Evolutionary conservation across 176 grass and related monocot species (phyloP), one percentile per base, ranked within the genome.

Genomic region (Phragmites australis): DNA sequence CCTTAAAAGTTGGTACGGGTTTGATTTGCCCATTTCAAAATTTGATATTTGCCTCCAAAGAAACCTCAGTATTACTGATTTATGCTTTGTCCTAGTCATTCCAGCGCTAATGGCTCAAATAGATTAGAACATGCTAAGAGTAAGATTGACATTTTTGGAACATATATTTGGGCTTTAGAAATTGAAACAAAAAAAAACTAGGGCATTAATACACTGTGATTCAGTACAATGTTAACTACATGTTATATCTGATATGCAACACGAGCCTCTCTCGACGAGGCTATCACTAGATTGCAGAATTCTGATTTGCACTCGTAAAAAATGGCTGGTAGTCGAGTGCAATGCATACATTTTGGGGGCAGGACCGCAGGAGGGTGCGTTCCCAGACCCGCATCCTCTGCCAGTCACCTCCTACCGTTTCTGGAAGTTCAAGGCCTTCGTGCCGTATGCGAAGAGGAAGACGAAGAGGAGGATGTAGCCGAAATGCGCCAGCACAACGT

Each of bases 381-480:
- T n/a, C n/a, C n/a, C n/a, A n/a, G n/a, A n/a, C n/a, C n/a, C n/a
- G n/a, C n/a, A 50, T 82, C 9, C 5, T 53, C 65, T 57, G 45
- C 37, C 34, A 19, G 26, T 40, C 29, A 74, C 21, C 48, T 43
- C 47, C 80, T 85, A 97, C 54, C 93, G 50, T 66, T 72, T 93
- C 72, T 93, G 88, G 76, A 97, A 93, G 80, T 97, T 91, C 19
- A 97, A 29, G 60, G 7, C 25, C 60, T 90, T 96, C 40, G 92
- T 84, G 69, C 85, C 84, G 47, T 92, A 96, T 0, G 55, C 85
- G 53, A 96, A 96, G 51, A 92, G 65, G 57, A 97, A 97, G 9
- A 92, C 81, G 15, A 92, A 67, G 71, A 97, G 85, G 83, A 97
- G 94, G 39, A 94, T 32, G 45, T 90, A 97, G 9, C 72, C 92